Percentiles rank a stretch among this genome's conserved stretches.
Evolutionary conservation across 1,284 basidiomycete species (phyloP).

Genomic region (Coniferiporia sulphurascens): DNA sequence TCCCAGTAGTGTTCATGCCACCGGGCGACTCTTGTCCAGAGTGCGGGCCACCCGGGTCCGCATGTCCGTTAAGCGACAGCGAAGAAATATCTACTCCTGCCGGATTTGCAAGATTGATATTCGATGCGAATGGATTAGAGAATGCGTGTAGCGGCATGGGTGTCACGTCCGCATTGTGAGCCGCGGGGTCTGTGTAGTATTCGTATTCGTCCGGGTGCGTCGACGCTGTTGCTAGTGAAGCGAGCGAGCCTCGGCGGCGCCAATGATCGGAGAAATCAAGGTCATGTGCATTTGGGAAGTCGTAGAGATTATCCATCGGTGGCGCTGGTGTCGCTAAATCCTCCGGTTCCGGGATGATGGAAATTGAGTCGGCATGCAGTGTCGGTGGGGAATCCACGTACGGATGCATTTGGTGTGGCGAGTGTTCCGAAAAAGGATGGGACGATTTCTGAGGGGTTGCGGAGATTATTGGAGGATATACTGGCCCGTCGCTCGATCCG

Average conservation of each 20-base stretch:
- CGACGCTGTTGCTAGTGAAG: slow-evolving; percentile 1
- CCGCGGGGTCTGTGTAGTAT: not conserved
- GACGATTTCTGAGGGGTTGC: not conserved
- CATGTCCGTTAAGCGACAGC: not conserved
- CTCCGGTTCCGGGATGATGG: slow-evolving; percentile 5
- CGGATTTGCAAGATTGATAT: slow-evolving; percentile 2
- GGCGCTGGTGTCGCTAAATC: not conserved
- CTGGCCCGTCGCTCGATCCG: not conserved
- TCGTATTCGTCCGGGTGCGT: not conserved
- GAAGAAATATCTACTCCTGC: not conserved
- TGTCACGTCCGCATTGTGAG: not conserved
- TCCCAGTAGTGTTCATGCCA: not conserved
- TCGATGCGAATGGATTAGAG: slow-evolving; percentile 13
- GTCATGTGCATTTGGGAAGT: not conserved
- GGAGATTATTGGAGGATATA: not conserved
- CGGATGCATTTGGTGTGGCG: slow-evolving; percentile 1
- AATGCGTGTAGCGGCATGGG: slow-evolving; percentile 1
- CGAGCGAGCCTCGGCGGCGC: slow-evolving; percentile 9
- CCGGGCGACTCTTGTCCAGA: not conserved
- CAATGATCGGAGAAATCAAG: slow-evolving; percentile 7
- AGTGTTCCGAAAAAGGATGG: not conserved
- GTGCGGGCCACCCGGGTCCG: not conserved
- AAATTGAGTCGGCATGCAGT: not conserved
- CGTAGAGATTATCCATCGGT: not conserved
- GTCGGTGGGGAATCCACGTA: not conserved